Evolutionary conservation across 495 filamentous ascomycete species (phyloP), one percentile per base, ranked within the genome.

Genomic region (Neurospora pannonica): DNA sequence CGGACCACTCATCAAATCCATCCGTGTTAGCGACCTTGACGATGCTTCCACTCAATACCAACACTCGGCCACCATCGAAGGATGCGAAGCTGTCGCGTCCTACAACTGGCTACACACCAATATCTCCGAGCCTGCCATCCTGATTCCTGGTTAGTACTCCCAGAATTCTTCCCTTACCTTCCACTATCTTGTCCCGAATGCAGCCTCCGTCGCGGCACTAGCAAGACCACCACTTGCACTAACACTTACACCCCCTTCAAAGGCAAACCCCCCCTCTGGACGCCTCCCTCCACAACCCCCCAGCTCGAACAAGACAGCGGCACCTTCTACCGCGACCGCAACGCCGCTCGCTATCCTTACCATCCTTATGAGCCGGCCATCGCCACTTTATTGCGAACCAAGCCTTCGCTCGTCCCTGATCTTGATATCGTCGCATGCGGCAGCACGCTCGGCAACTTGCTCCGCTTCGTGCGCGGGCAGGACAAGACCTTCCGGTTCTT

Each of bases 401-500:
- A 73, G 31, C 79, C 79, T 7, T 72, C 71, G 28, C 71, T 81
- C 13, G 75, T 79, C n/a, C 71, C 69, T 0, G 28, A 75, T 11
- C 72, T 92, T n/a, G 89, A 93, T 73, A 79, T 93, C 31, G 80
- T 93, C 38, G 89, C 83, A 0, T 93, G 92, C 74, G 81, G 83
- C 4, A 92, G 88, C 76, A 91, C 90, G 0, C 36, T 93, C 28
- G 88, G 89, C 5, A 83, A 84, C 31, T 77, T 84, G 19, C 75
- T 89, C 5, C 84, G 88, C 19, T 89, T 91, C 76, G 83, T 83
- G n/a, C 80, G 85, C 38, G 77, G 82, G 1, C 71, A 82, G 13
- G 79, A 86, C 60, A 73, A 72, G 19, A 0, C 83, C 0, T 93
- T 92, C 77, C 84, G 90, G 4, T 87, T 92, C 72, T 78, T 87